phyloP scores from a whole-genome alignment of 2,329 filamentous ascomycete species.

The Cercospora berteroae region DNA sequence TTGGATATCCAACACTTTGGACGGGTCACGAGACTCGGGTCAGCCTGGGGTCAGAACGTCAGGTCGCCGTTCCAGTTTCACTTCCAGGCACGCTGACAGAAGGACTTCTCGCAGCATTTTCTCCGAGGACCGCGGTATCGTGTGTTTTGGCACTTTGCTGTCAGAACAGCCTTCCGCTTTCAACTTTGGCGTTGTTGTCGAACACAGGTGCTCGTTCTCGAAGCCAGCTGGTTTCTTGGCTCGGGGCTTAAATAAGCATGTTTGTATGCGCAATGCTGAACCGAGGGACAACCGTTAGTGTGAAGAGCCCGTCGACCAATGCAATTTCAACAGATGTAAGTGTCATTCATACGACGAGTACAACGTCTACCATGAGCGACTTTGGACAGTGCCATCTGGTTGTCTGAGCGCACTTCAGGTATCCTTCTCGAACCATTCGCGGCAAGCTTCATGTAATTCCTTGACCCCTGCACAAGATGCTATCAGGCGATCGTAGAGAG shows the following conservation, averaged over 20 bases:
- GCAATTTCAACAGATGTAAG: neutral
- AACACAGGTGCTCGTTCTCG: neutral
- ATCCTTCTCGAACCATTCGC: conserved; percentile 24
- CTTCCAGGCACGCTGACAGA: neutral
- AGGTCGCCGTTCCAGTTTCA: neutral
- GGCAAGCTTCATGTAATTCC: conserved; percentile 24
- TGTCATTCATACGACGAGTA: neutral
- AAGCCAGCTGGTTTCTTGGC: neutral
- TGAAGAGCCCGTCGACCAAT: neutral
- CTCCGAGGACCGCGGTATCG: neutral
- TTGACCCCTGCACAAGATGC: conserved; percentile 11
- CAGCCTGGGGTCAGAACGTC: neutral
- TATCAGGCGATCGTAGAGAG: conserved; percentile 17
- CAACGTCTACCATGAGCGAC: neutral
- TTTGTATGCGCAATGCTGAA: conserved; percentile 1
- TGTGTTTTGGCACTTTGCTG: neutral
- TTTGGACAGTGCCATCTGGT: neutral
- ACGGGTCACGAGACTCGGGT: neutral
- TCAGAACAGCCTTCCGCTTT: neutral
- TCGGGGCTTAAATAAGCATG: neutral
- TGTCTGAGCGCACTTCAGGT: neutral
- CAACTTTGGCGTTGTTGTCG: neutral
- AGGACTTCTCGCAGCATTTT: neutral
- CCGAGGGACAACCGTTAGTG: conserved; percentile 3
- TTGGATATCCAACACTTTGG: neutral